Evolutionary conservation across 129 eudicot genomes (phyloP), one percentile per base, ranked within the genome.

Genomic region (Lactuca sativa): DNA sequence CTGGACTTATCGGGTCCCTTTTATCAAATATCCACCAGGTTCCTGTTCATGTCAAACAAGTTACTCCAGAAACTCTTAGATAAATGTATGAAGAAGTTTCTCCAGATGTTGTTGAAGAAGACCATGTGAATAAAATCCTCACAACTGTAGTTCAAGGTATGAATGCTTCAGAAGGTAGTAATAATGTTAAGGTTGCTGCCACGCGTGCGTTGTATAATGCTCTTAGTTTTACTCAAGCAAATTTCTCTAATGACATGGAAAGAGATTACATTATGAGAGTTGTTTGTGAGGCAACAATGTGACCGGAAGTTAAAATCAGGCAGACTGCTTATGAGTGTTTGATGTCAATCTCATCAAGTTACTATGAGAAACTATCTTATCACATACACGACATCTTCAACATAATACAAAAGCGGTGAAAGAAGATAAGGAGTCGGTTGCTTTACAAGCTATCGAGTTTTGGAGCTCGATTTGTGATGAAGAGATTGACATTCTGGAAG

Each of bases 391-490:
- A 92, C 57, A 92, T 92, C 21, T 92, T 92, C 72, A 89, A 67
- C 70, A 92, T 33, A 89, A 96, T 1, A 87, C 92, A 6, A 92
- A 89, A 84, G 95, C 98, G 37, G 96, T 92, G 53, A 84, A 80
- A 65, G 96, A 89, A 82, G 98, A 92, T 73, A 92, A 84, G 55
- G 98, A 89, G 76, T 79, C 95, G 6, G 95, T 92, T 54, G 92
- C 98, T 70, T 84, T 92, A 32, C 98, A 92, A 79, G 98, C 98
- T 4, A 80, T 92, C 58, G 96, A 89, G 49, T 92, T 92, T 14
- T 92, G 96, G 98, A 92, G 98, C 74, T 86, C 98, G 4, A 89
- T 92, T 4, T 92, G 96, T 73, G 98, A 92, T 48, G 98, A 89
- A 66, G 98, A 92, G 75, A 92, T 89, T n/a, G 98, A 92, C 76